Evolutionary conservation across 2,329 filamentous ascomycete genomes (phyloP).

Genomic region (Paecilomyces sp.): DNA sequence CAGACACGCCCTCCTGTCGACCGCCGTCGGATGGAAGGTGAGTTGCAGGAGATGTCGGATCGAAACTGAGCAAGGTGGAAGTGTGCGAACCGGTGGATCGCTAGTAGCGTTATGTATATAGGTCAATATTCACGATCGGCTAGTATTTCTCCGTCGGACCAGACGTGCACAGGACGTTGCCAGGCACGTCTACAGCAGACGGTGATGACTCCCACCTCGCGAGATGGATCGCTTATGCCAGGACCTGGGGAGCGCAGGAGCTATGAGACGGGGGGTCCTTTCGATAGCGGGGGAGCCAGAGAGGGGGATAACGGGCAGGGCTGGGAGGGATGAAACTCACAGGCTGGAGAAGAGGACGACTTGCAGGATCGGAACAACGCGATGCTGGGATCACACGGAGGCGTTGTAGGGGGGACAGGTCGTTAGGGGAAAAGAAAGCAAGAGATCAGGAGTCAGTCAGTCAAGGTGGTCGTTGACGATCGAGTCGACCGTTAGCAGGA

Average conservation of each 20-base stretch:
- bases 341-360: conserved; percentile 3
- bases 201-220: neutral
- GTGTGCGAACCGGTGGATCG: neutral
- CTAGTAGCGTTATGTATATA: neutral
- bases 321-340: conserved; percentile 1
- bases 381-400: neutral
- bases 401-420: neutral
- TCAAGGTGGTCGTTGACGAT: neutral
- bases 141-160: neutral
- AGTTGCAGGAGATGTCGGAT: neutral
- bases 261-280: neutral
- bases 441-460: neutral
- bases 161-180: neutral
- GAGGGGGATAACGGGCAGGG: conserved; percentile 4
- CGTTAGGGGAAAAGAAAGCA: neutral
- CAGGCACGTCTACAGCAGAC: neutral
- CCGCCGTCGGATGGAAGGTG: neutral
- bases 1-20: neutral
- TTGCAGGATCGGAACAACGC: conserved; percentile 3
- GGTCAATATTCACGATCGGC: neutral
- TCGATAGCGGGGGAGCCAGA: conserved; percentile 2
- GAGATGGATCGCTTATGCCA: neutral
- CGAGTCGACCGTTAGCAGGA: neutral
- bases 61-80: neutral
- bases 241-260: neutral